Evolutionary conservation across 1,284 basidiomycete species (phyloP), one percentile per base, ranked within the genome.

Genomic region (Phlebopus sp.): DNA sequence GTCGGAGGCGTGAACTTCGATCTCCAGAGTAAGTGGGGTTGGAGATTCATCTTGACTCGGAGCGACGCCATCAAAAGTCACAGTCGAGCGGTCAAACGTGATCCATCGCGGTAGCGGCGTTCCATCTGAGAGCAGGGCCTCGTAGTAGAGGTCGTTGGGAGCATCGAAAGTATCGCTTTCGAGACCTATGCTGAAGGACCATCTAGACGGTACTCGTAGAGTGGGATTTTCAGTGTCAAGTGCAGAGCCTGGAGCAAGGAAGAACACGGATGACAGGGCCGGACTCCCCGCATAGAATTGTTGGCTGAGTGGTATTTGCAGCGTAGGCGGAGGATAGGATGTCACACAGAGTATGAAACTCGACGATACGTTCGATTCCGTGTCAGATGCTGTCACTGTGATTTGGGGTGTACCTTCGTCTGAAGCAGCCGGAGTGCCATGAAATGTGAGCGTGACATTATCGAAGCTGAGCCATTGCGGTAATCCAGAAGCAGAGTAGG

Each of bases 181-280:
- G 58, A 97, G 84, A 9, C 94, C 95, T 49, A 97, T 77, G 58
- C 90, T 93, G 69, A 96, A 97, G 0, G 90, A 92, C 92, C 93
- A 97, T 25, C 74, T 71, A 2, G 81, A 79, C 1, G 92, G 93
- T 8, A 96, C 78, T 37, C 92, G 77, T 46, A 97, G 66, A 11
- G 81, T 76, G 18, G 88, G 87, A 42, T 75, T 74, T 14, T 64
- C 57, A 13, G 74, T 73, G 15, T 61, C 56, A 37, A 90, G 67
- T 14, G 81, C 79, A 17, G 86, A 87, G 37, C 72, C 70, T 2
- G 71, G 67, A 6, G 75, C 69, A 25, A 88, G 62, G 39, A 77
- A 56, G 56, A 80, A 90, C 45, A 84, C 82, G 19, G 85, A 90
- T 5, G 83, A 84, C 37, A 87, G 66, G 4, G 86, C 81, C 6